Evolutionary conservation across 768 basidiomycete genomes (phyloP), one percentile per base, ranked within the genome.

Genomic region (Galerina marginata): DNA sequence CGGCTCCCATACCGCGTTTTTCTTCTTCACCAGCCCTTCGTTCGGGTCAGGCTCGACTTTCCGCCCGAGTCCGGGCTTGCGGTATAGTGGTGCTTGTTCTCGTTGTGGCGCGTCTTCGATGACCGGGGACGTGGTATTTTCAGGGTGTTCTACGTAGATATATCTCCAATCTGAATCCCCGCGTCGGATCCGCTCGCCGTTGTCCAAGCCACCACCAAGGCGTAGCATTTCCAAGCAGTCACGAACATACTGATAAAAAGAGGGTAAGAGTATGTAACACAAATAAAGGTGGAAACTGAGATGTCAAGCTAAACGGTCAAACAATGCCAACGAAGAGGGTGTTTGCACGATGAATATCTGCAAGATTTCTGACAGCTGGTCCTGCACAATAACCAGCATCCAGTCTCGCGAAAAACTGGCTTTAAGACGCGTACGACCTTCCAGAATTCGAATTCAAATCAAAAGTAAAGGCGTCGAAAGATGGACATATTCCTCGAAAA

Each of bases 191-290:
- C 92, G 81, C 23, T 85, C 82, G 43, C 86, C 88, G 61, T 90
- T 88, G 72, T 98, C 94, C 49, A 96, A 81, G 1, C 92, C 90
- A 6, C 86, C 93, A 15, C 94, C 95, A 37, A 93, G 76, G 5
- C 95, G 87, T 11, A 98, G 82, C 63, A 95, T 89, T 70, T 97
- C 95, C 38, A 97, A 76, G 67, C 96, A 98, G 69, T 97, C 95
- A 9, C 96, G 90, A n/a, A 97, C 96, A 73, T 93, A 95, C 91
- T 96, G 56, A 54, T 38, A 37, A 52, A 50, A 52, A 45, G 43
- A 46, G 47, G 54, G 58, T 9, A 54, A 48, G 37, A 54, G 55
- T 42, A 16, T 39, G 51, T 39, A 61, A 38, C 16, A 23, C 12
- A 33, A 11, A 15, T 20, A 44, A 37, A 33, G 36, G 20, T 20